Percentiles rank a stretch among this genome's conserved stretches.
These are phyloP conservation scores for barley (Hordeum vulgare) DNA, from an alignment of 176 grass and related monocot species.

Conservation along the genomic window MorexV3_pseudomolecules_assembly NC_058523.1:187868663-187869162, in stretches of 20 bases:
- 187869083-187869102: conserved; percentile 13
- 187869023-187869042: conserved; percentile 29
- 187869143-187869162: conserved; percentile 4
- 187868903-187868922: conserved; percentile 23
- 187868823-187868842: conserved; percentile 36
- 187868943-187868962: neutral
- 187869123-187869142: neutral
- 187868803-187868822: conserved; percentile 27
- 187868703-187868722: conserved; percentile 19
- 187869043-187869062: neutral
- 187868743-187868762: conserved; percentile 19
- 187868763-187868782: conserved; percentile 32
- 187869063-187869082: conserved; percentile 17
- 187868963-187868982: conserved; percentile 5
- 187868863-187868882: conserved; percentile 26
- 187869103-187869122: conserved; percentile 3
- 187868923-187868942: neutral
- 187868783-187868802: conserved; percentile 32
- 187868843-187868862: conserved; percentile 6
- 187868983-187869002: neutral
- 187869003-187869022: conserved; percentile 5
- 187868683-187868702: conserved; percentile 25
- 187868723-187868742: conserved; percentile 20
- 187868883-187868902: conserved; percentile 16
- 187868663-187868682: conserved; percentile 11